Conservation (phyloP, 2,329 filamentous ascomycete genomes). For the Colletotrichum sp. region DNA sequence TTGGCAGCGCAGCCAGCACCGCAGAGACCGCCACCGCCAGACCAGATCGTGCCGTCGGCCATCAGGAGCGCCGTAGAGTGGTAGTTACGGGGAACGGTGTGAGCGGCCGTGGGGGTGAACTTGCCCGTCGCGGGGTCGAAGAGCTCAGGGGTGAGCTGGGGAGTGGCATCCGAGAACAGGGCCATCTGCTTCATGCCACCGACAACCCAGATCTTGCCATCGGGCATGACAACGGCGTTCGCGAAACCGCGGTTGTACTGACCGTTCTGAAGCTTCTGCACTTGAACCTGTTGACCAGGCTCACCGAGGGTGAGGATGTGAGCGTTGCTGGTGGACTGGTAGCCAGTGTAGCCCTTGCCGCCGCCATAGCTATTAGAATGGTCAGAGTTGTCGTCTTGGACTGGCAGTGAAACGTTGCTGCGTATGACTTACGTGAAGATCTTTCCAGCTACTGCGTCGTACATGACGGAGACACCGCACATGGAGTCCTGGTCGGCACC, state of each 20-base stretch:
- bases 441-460: constrained; percentile 62
- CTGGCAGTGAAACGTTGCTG: neutral
- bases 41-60: constrained; percentile 53
- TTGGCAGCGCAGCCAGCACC: constrained; percentile 44
- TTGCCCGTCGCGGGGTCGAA: constrained; percentile 41
- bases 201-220: constrained; percentile 50
- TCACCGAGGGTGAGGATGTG: constrained; percentile 53
- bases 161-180: constrained; percentile 49
- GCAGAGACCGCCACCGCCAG: constrained; percentile 59
- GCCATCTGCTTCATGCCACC: constrained; percentile 47
- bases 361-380: constrained; percentile 43
- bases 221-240: constrained; percentile 50
- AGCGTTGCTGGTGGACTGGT: constrained; percentile 45
- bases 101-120: constrained; percentile 26
- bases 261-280: neutral
- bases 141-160: constrained; percentile 47
- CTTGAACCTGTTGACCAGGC: constrained; percentile 18
- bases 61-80: constrained; percentile 54
- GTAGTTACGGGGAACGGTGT: constrained; percentile 50
- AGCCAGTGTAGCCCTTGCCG: constrained; percentile 46
- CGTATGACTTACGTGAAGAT: constrained; percentile 45
- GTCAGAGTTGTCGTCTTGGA: neutral
- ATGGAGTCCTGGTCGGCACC: constrained; percentile 52
- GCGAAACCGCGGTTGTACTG: constrained; percentile 43
- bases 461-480: constrained; percentile 63